A percentile compares a stretch with the other conserved stretches of the same genome.
Conservation (phyloP, 805 yeast genomes). For the Starmerella riodocensis region DNA sequence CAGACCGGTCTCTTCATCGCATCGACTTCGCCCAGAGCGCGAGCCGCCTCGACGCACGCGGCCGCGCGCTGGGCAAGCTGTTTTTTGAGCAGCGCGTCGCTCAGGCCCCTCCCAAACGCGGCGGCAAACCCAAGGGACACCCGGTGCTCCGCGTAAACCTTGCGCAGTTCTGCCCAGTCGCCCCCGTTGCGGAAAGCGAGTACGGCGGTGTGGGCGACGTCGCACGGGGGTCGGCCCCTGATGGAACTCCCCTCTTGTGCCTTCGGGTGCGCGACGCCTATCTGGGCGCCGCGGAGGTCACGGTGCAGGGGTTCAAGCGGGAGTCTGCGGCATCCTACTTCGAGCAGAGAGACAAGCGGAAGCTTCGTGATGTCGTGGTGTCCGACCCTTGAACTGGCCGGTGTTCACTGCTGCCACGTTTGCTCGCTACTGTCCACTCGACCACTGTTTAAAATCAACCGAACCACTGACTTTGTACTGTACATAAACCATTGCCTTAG, state of each 20-base stretch:
- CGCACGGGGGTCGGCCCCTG: background rate
- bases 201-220: conserved; percentile 3
- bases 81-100: conserved; percentile 14
- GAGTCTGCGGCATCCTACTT: conserved; percentile 15
- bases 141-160: conserved; percentile 14
- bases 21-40: conserved; percentile 7
- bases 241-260: conserved; percentile 9
- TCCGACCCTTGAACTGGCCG: too few relatives aligned
- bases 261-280: conserved; percentile 17
- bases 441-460: too few relatives aligned
- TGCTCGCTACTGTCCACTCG: too few relatives aligned
- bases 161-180: conserved; percentile 9
- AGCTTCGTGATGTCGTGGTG: conserved; percentile 3
- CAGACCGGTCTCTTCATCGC: conserved; percentile 7
- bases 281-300: conserved; percentile 18
- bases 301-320: conserved; percentile 17
- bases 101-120: conserved; percentile 5
- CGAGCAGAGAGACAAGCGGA: conserved; percentile 5
- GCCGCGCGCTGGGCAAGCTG: conserved; percentile 20
- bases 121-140: conserved; percentile 9
- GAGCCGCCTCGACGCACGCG: conserved; percentile 13
- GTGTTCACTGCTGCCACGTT: too few relatives aligned
- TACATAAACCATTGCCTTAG: too few relatives aligned
- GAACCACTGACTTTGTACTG: too few relatives aligned
- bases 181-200: background rate